Conservation (phyloP, 257 asterid genomes). For the Ajuga chamaepitys region DNA sequence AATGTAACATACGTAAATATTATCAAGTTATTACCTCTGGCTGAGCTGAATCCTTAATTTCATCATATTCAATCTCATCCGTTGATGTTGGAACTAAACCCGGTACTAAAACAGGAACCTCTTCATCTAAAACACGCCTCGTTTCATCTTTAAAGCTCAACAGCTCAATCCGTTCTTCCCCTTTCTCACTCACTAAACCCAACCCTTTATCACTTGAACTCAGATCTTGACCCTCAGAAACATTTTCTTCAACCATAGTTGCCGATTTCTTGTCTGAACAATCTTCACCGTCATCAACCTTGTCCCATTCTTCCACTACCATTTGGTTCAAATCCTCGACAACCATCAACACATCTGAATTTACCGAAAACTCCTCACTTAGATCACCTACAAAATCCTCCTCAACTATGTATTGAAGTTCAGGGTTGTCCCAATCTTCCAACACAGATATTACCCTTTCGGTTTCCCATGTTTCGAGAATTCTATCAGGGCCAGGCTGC, state of each 20-base stretch:
- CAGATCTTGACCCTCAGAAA: conserved; percentile 6
- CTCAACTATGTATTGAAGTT: conserved; percentile 43
- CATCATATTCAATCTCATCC: conserved; percentile 24
- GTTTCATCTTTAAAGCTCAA: conserved; percentile 14
- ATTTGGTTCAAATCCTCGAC: conserved; percentile 22
- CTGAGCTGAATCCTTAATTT: conserved; percentile 21
- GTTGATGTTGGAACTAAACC: conserved; percentile 34
- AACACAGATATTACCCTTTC: conserved; percentile 38
- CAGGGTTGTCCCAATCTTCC: conserved; percentile 70
- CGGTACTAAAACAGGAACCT: conserved; percentile 47
- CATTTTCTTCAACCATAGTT: conserved; percentile 17
- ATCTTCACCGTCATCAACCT: background rate
- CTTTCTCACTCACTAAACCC: background rate
- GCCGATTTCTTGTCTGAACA: no score
- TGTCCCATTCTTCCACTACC: background rate
- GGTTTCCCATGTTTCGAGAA: conserved; percentile 55
- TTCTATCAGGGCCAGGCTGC: conserved; percentile 86
- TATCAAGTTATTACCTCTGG: conserved; percentile 9
- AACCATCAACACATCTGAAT: conserved; percentile 16
- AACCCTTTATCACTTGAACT: background rate
- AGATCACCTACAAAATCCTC: conserved; percentile 29
- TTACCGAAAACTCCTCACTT: conserved; percentile 5
- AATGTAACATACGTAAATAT: background rate
- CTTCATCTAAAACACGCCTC: conserved; percentile 17
- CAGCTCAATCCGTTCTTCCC: background rate